Conservation (phyloP, 352 stramenopile species). For the Peronospora destructor region DNA sequence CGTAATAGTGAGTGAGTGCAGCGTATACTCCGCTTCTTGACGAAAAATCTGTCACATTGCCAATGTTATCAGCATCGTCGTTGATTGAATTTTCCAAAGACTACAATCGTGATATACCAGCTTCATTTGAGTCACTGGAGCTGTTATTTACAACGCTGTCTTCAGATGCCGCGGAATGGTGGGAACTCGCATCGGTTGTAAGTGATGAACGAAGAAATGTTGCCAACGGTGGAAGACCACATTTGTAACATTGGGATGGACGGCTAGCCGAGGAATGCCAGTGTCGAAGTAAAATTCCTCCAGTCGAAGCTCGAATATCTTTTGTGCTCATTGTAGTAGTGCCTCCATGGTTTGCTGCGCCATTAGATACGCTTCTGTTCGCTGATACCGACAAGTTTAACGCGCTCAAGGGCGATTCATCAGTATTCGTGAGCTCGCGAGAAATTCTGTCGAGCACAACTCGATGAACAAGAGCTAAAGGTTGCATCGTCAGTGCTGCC, state of each 20-base stretch:
- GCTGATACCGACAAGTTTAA: not conserved
- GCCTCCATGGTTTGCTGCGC: not conserved
- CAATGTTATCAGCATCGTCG: not conserved
- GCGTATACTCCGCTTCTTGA: slow-evolving; percentile 23
- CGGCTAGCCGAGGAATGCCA: slow-evolving; percentile 39
- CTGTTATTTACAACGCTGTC: slow-evolving; percentile 1
- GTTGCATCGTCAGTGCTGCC: not conserved
- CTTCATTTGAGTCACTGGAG: not conserved
- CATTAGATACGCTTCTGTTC: slow-evolving; percentile 1
- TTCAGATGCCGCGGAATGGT: not conserved
- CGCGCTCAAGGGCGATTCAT: not conserved
- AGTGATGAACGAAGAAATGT: slow-evolving; percentile 18
- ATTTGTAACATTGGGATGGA: slow-evolving; percentile 23
- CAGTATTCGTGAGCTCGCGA: not conserved
- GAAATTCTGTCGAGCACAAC: not conserved
- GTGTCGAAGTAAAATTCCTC: slow-evolving; percentile 51
- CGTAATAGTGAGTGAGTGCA: slow-evolving; percentile 38
- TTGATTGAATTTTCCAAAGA: not conserved
- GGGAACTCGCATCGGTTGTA: not conserved
- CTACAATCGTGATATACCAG: not conserved
- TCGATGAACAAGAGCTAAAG: slow-evolving; percentile 1
- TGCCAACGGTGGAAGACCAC: slow-evolving; percentile 21
- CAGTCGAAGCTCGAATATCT: slow-evolving; percentile 27
- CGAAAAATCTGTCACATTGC: slow-evolving; percentile 12
- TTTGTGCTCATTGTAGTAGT: slow-evolving; percentile 5